Evolutionary conservation across 225 moss, liverwort and hornwort species (phyloP), one percentile per base, ranked within the genome.

Genomic region (Pleurozium schreberi): DNA sequence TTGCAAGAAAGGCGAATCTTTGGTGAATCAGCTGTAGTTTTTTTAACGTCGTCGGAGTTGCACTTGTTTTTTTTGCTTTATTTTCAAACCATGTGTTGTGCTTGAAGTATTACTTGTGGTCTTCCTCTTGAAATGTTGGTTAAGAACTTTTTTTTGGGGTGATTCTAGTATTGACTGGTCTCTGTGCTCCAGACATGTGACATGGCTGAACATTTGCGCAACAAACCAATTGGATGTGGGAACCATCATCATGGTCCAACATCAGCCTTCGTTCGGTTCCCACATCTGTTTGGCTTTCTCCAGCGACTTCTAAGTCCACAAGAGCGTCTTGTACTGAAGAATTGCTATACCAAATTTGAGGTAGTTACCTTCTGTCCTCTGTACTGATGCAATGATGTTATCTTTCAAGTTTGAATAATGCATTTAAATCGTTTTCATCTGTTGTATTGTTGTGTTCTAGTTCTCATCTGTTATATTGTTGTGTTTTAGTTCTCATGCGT

Each of bases 261-360:
- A 62, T 94, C 94, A 59, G 90, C 94, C 81, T 94, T 89, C 47
- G 89, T 94, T 70, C 89, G 91, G 69, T 94, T 94, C 61, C 94
- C 91, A 52, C 87, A 67, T 62, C 84, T 94, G 33, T 86, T 94
- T 69, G 86, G 88, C 71, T 90, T 94, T 78, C 77, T 94, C 60
- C 90, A 90, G 81, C 86, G 83, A 12, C 88, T 89, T 59, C 36
- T 93, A 16, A 87, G 50, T 81, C 86, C 88, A 65, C 90, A 92
- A 75, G 87, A 92, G 78, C 77, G 90, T 47, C 78, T 88, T 36
- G 69, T 52, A 15, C 55, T 94, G 89, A 86, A 89, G 70, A 68
- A 85, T 47, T 87, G 76, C 42, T 87, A 90, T 49, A 23, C 59
- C 53, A 71, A 84, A 60, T 94, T 86, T 78, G 93, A 94, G 94